A percentile compares a stretch with the other conserved stretches of the same genome.
These are phyloP conservation scores for Ramaria rubella DNA, from an alignment of 768 basidiomycete genomes.

Conservation along the genomic window DNA sequence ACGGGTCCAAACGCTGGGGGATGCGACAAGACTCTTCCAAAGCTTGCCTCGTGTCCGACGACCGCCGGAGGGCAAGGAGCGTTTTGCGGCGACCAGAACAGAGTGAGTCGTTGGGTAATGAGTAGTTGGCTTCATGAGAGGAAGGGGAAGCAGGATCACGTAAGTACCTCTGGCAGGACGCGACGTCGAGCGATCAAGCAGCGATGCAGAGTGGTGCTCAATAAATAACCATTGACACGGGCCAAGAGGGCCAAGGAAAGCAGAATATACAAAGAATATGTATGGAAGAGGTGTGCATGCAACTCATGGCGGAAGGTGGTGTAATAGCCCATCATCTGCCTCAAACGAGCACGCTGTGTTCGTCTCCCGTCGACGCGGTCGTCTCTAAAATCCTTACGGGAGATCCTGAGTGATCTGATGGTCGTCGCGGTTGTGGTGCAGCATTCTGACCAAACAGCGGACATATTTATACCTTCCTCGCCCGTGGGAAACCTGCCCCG, in stretches of 20 bases:
- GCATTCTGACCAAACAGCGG: neutral
- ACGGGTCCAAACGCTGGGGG: slow-evolving; percentile 17
- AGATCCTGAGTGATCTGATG: neutral
- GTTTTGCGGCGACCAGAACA: neutral
- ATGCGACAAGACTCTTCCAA: slow-evolving; percentile 1
- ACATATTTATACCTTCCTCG: neutral
- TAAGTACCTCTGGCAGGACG: neutral
- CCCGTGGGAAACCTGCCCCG: slow-evolving; percentile 19
- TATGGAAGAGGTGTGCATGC: slow-evolving; percentile 12
- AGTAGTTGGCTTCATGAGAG: neutral
- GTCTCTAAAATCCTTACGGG: neutral
- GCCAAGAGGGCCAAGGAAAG: too few relatives aligned
- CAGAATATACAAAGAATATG: neutral
- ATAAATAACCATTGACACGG: too few relatives aligned
- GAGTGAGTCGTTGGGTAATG: neutral
- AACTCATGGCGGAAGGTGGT: slow-evolving; percentile 14
- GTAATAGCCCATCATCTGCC: slow-evolving; percentile 5
- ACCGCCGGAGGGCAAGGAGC: neutral
- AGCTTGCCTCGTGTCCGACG: neutral
- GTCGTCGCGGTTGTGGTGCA: slow-evolving; percentile 5
- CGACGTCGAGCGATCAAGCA: too few relatives aligned
- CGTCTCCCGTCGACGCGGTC: slow-evolving; percentile 1
- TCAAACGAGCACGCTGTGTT: slow-evolving; percentile 15
- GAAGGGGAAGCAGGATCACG: neutral
- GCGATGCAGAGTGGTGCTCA: too few relatives aligned